These are phyloP conservation scores for Xylaria polymorpha DNA, from an alignment of 2,329 filamentous ascomycete species.

Conservation along the genomic window DNA sequence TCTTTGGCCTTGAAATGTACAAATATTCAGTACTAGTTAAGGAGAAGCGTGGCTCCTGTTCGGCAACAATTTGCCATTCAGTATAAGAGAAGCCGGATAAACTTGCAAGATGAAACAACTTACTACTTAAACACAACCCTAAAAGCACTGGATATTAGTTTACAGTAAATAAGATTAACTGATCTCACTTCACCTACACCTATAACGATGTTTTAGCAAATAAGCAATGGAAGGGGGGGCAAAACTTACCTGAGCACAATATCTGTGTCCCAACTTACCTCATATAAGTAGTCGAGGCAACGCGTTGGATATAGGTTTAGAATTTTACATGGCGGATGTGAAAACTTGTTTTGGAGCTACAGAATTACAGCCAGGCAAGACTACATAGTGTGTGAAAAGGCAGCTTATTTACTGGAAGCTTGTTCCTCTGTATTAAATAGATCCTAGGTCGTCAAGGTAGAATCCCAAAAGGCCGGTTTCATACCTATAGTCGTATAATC, in stretches of 20 bases:
- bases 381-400: too few species aligned
- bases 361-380: not conserved
- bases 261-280: not conserved
- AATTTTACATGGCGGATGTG: not conserved
- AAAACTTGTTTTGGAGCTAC: not conserved
- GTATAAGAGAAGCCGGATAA: not conserved
- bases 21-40: not conserved
- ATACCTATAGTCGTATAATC: conserved; percentile 40
- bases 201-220: not conserved
- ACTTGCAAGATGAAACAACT: not conserved
- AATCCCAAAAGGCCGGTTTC: not conserved
- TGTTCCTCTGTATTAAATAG: conserved; percentile 25
- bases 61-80: not conserved
- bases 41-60: not conserved
- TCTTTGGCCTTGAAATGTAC: not conserved
- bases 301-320: not conserved
- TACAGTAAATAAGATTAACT: not conserved
- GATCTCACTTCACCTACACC: not conserved
- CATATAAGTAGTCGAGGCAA: too few species aligned
- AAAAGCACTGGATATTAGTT: not conserved
- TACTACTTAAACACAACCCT: not conserved
- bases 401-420: not conserved
- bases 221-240: not conserved
- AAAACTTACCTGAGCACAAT: not conserved
- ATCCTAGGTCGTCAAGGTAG: conserved; percentile 8